Evolutionary conservation across 148 eudicot genomes (phyloP).

Genomic region (Cornus suecica): DNA sequence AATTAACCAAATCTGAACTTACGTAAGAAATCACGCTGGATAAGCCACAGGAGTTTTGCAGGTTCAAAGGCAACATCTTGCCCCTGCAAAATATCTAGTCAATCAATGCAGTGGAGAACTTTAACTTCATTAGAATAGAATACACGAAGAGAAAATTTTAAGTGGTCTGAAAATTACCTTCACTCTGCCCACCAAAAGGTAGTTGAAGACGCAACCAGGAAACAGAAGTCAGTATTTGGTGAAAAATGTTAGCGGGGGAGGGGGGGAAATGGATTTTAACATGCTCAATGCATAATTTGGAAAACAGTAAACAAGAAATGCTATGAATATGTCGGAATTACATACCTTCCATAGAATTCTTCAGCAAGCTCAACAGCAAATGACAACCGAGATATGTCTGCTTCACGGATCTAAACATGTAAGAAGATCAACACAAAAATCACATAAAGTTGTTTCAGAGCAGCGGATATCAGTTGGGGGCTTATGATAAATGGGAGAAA

Average conservation of each 20-base stretch:
- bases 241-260: neutral
- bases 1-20: slow-evolving; percentile 28
- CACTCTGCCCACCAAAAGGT: slow-evolving; percentile 47
- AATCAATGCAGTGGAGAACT: slow-evolving; percentile 4
- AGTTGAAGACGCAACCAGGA: slow-evolving; percentile 17
- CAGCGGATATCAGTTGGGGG: neutral
- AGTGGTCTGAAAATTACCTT: slow-evolving; percentile 50
- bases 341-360: slow-evolving; percentile 94
- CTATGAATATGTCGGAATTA: slow-evolving; percentile 8
- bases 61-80: slow-evolving; percentile 97
- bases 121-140: neutral
- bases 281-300: no score
- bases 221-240: slow-evolving; percentile 34
- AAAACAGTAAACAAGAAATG: neutral
- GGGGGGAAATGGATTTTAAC: neutral
- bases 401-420: slow-evolving; percentile 77
- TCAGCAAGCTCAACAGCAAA: slow-evolving; percentile 99
- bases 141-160: slow-evolving; percentile 1
- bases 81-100: slow-evolving; percentile 47
- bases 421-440: neutral
- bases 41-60: slow-evolving; percentile 92
- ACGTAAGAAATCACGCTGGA: slow-evolving; percentile 98
- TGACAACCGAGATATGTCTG: slow-evolving; percentile 92
- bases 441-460: no score
- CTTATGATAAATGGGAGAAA: neutral